Conservation (phyloP, 202 grass and related monocot genomes). For the Saccharum hybrid region DNA sequence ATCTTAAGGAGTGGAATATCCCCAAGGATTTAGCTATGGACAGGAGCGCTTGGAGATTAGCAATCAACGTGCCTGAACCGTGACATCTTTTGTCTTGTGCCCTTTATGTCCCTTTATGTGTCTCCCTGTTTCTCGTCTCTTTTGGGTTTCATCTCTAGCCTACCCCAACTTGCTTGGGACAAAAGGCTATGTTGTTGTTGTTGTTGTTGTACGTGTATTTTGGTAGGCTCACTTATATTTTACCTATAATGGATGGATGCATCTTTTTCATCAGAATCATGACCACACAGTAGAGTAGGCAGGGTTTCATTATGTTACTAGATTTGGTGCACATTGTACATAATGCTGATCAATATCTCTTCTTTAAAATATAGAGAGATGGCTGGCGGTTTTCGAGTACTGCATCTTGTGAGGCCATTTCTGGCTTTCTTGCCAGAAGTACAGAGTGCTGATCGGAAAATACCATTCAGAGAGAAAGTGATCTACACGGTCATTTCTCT, state of each 20-base stretch:
- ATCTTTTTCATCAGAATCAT: not conserved
- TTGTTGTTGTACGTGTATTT: too few species aligned
- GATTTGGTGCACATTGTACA: not conserved
- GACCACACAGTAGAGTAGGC: not conserved
- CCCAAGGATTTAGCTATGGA: too few species aligned
- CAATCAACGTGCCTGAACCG: too few species aligned
- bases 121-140: too few species aligned
- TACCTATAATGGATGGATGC: not conserved
- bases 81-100: too few species aligned
- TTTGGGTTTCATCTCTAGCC: too few species aligned
- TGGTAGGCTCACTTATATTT: not conserved
- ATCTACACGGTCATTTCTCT: constrained; percentile 88
- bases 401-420: constrained; percentile 87
- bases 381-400: constrained; percentile 78
- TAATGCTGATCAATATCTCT: constrained; percentile 28
- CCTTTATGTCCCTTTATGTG: too few species aligned
- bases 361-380: constrained; percentile 43
- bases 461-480: constrained; percentile 89
- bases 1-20: too few species aligned
- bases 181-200: too few species aligned
- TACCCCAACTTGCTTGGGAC: too few species aligned
- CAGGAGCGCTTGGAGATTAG: too few species aligned
- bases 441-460: constrained; percentile 82
- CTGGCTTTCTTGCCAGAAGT: constrained; percentile 85
- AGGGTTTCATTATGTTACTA: not conserved